Conservation (phyloP, 192 early-diverging fungal species). For the Rhizophlyctis rosea region DNA sequence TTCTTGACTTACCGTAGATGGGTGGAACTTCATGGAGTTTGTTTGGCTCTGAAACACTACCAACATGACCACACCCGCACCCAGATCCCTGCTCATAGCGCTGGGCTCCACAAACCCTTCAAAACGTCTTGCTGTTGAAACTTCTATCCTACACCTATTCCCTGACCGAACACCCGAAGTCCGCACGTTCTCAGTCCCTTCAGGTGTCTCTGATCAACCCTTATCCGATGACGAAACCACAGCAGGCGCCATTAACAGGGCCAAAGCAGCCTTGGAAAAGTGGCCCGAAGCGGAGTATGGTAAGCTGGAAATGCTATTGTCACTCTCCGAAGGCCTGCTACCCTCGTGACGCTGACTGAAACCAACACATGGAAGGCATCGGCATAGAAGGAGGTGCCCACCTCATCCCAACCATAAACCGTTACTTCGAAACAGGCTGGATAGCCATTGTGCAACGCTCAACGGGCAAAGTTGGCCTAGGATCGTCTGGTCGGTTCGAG, state of each 20-base stretch:
- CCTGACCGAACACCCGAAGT: neutral
- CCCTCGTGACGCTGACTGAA: too few relatives aligned
- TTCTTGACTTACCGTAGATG: too few relatives aligned
- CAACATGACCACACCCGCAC: neutral
- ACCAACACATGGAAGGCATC: slow-evolving; percentile 20
- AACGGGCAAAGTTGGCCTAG: slow-evolving; percentile 25
- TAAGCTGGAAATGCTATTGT: neutral
- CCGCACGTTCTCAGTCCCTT: slow-evolving; percentile 4
- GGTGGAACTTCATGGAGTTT: too few relatives aligned
- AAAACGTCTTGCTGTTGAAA: neutral
- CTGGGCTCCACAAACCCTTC: neutral
- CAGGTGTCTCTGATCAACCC: slow-evolving; percentile 32
- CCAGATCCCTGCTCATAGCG: neutral
- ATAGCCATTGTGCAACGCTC: slow-evolving; percentile 26
- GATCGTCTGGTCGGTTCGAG: slow-evolving; percentile 30
- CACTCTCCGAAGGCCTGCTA: too few relatives aligned
- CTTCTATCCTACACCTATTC: neutral
- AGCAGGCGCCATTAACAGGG: slow-evolving; percentile 28
- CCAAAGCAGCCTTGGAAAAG: slow-evolving; percentile 13
- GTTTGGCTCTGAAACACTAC: too few relatives aligned
- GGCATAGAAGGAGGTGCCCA: slow-evolving; percentile 34
- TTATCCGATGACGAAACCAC: slow-evolving; percentile 33
- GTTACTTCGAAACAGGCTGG: slow-evolving; percentile 33
- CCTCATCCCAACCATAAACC: slow-evolving; percentile 19
- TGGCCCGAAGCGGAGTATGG: slow-evolving; percentile 23